Evolutionary conservation across 2,329 filamentous ascomycete species (phyloP), one percentile per base, ranked within the genome.

Genomic region (Colletotrichum sp.): DNA sequence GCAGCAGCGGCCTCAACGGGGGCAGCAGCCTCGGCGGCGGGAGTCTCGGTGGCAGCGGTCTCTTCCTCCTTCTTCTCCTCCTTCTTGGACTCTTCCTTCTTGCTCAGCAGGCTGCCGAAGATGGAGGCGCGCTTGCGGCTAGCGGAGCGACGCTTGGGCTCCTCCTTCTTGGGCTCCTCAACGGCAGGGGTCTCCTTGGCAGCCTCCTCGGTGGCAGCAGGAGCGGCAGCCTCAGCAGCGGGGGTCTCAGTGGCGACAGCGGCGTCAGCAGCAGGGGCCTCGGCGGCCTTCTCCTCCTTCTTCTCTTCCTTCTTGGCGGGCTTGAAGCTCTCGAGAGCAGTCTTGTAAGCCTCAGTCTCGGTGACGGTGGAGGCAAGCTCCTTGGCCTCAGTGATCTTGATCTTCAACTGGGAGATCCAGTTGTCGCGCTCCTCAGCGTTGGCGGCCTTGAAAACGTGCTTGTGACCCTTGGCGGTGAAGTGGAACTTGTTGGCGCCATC

Each of bases 361-460:
- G 92, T 91, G 81, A 98, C 91, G 72, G 90, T 90, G 79, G 94
- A 89, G 82, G 93, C 93, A 75, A 95, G 88, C 81, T 94, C 93
- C 91, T 97, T 98, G 82, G 95, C 96, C 88, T 98, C 95, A 68
- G 93, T 90, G 69, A 95, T 91, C 90, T 96, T 95, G 82, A 91
- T 88, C 91, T 97, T 96, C 80, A 98, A 86, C 82, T 96, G 94
- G 78, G 92, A 88, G 81, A 98, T 92, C 97, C 97, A 99, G 90
- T 94, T 95, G 86, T 98, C 95, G 84, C 96, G 96, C 88, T 98
- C 96, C 76, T 92, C 88, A 65, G 91, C 81, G 81, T 83, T 93
- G 81, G 89, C 82, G 74, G 96, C 95, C 92, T 98, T 96, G 91
- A 99, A 98, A 77, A 91, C 91, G 91, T 98, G 96, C 92, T 98